Conservation (phyloP, 768 basidiomycete genomes). For the Cystobasidium tubakii region DNA sequence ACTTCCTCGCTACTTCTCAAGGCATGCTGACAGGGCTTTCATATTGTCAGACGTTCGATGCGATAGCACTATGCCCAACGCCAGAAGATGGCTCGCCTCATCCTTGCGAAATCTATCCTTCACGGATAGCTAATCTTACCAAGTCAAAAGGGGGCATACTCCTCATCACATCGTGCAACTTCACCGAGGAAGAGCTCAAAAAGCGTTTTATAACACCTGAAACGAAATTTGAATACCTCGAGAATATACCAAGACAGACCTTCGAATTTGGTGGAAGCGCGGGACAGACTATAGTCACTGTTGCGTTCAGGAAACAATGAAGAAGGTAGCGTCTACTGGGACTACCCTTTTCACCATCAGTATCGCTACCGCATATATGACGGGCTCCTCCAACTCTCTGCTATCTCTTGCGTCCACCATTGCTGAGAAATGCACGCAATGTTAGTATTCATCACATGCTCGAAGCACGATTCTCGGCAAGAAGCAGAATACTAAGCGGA, state of each 20-base stretch:
- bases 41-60: constrained; percentile 50
- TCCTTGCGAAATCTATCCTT: constrained; percentile 21
- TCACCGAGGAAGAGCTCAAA: constrained; percentile 37
- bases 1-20: background rate
- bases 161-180: constrained; percentile 38
- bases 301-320: constrained; percentile 28
- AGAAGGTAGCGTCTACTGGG: too few relatives aligned
- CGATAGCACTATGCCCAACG: constrained; percentile 47
- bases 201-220: constrained; percentile 15
- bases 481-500: too few relatives aligned
- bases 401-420: too few relatives aligned
- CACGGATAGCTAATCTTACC: constrained; percentile 5
- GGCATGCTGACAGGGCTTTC: background rate
- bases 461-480: too few relatives aligned
- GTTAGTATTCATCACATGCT: too few relatives aligned
- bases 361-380: too few relatives aligned
- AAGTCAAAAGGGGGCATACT: constrained; percentile 24
- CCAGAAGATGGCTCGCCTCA: background rate
- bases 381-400: too few relatives aligned
- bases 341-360: too few relatives aligned
- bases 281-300: constrained; percentile 31
- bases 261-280: constrained; percentile 31
- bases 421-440: too few relatives aligned
- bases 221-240: constrained; percentile 12
- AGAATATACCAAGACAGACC: constrained; percentile 23